Conservation (phyloP, 768 basidiomycete genomes). For the Phylloporus sp. region DNA sequence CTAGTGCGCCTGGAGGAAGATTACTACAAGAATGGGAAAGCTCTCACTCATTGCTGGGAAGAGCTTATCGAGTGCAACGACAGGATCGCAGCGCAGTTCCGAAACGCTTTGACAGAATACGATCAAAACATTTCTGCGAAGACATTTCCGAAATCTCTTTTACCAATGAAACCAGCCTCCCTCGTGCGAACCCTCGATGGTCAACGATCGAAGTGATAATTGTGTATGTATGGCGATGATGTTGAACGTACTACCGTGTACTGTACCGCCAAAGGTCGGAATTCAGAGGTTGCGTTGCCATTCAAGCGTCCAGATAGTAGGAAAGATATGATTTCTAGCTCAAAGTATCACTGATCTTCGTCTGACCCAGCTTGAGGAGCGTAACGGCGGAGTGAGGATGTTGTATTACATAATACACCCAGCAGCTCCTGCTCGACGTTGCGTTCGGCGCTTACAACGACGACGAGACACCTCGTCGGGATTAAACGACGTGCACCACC, state of each 20-base stretch:
- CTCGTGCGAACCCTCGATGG: conserved; percentile 5
- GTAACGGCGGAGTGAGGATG: conserved; percentile 17
- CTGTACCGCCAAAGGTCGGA: conserved; percentile 1
- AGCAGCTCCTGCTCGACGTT: not conserved
- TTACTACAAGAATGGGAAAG: conserved; percentile 43
- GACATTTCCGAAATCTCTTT: conserved; percentile 46
- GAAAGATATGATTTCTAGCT: not conserved
- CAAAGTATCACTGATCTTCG: not conserved
- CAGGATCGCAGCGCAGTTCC: conserved; percentile 34
- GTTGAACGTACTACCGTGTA: not conserved
- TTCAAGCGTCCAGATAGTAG: not conserved
- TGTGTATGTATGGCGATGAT: not conserved
- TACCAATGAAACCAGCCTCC: conserved; percentile 28
- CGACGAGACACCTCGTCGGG: conserved; percentile 7
- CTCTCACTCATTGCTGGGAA: conserved; percentile 39
- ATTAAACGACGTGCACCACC: not conserved
- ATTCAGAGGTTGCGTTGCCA: not conserved
- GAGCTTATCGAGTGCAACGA: conserved; percentile 40
- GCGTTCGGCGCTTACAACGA: conserved; percentile 1
- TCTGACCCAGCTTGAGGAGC: conserved; percentile 50
- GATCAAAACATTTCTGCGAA: conserved; percentile 47
- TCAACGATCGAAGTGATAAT: not conserved
- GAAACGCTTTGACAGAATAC: conserved; percentile 42
- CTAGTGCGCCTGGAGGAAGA: conserved; percentile 54
- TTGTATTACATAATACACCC: conserved; percentile 15